Base-by-base conservation (phyloP, 305 asterid species). In the Fraxinus xanthoxyloides region DNA sequence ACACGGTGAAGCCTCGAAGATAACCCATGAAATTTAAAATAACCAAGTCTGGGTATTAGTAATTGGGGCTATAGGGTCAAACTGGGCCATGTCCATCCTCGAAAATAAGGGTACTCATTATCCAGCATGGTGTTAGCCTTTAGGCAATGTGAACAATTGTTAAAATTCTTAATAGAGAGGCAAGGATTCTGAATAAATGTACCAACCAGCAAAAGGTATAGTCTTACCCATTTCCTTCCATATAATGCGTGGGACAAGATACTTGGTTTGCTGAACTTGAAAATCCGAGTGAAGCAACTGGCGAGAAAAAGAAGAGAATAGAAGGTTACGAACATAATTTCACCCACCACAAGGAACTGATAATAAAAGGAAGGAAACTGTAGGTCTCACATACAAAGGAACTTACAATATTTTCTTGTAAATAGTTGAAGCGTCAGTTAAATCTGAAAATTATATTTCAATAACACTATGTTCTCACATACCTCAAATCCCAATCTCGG, bases 401-500 rank as follows among this genome's bases (percentile, higher is more conserved):
- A 54, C 1, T 36, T 19, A 6, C 7, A 12, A 84, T 4, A 56
- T 76, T 46, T 69, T 80, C 69, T 15, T n/a, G 81, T 61, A 61
- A 74, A 72, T 38, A 79, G 69, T 35, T 70, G 73, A 77, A 80
- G 80, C 3, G 72, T 40, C 43, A 24, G 6, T 63, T 51, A 80
- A 78, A 17, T 61, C 30, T 12, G 31, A 56, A 75, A 79, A 48
- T 30, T 61, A 73, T 40, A 17, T 61, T 40, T 30, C 9, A 21
- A 65, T 19, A 56, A 46, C 28, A 56, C 32, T 31, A 80, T 48
- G 75, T 61, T 26, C 12, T 35, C 35, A 51, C 87, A 79, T 88
- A 95, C 99, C 99, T 93, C 86, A 97, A 85, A 89, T 97, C 99
- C 99, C 99, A 97, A 81, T 95, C 99, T 69, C 98, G 89, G 46